A percentile compares a stretch with the other conserved stretches of the same genome.
Conservation (phyloP, 768 basidiomycete genomes). For the Termitomyces sp. region DNA sequence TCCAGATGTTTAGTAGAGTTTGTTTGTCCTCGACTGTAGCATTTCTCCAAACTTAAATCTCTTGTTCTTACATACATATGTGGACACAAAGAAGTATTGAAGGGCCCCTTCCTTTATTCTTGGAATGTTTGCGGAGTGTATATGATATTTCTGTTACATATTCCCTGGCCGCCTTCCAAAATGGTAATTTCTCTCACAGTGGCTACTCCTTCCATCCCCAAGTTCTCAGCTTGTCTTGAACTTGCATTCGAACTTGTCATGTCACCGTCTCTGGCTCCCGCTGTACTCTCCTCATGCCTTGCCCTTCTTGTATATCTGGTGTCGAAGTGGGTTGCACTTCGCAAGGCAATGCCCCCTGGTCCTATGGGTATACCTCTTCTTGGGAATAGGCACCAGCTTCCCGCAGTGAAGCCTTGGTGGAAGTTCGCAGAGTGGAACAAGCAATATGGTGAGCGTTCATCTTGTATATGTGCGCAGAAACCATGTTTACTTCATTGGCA, state of each 20-base stretch:
- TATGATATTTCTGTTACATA: neutral
- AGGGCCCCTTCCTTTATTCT: neutral
- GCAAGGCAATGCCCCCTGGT: constrained; percentile 43
- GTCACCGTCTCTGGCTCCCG: neutral
- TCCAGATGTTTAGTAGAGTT: too few species aligned
- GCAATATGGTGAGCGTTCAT: constrained; percentile 35
- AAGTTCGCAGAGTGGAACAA: constrained; percentile 49
- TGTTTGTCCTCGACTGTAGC: too few species aligned
- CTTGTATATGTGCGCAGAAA: neutral
- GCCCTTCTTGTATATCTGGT: constrained; percentile 23
- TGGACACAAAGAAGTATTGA: neutral
- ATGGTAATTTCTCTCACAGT: neutral
- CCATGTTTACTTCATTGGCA: constrained; percentile 12
- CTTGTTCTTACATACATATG: neutral
- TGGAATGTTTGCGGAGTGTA: neutral
- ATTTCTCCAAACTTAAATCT: neutral
- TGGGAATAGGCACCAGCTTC: constrained; percentile 47
- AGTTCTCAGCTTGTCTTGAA: neutral
- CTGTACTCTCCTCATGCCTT: constrained; percentile 3
- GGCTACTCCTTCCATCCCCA: neutral
- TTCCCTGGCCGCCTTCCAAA: neutral
- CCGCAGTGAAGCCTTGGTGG: constrained; percentile 45
- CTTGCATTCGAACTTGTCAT: neutral
- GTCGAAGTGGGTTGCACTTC: constrained; percentile 29
- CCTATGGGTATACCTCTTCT: constrained; percentile 43